Conservation (phyloP, 2,329 filamentous ascomycete genomes). For the Fusarium praegraminearum region DNA sequence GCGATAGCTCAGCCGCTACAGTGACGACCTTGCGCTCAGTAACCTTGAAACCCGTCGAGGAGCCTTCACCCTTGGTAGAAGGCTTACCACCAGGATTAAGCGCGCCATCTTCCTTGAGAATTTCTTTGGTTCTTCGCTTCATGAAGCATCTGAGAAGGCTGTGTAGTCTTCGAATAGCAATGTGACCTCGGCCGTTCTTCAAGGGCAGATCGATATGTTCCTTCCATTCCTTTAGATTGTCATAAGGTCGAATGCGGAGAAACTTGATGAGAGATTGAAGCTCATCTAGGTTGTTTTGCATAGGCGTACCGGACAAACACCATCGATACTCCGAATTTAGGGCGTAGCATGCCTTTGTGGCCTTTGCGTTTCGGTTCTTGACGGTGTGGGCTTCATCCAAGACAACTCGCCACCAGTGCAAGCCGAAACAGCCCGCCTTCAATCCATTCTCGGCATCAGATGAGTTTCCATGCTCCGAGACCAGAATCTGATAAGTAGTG, state of each 20-base stretch:
- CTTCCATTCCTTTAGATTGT: slow-evolving; percentile 88
- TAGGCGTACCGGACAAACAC: slow-evolving; percentile 95
- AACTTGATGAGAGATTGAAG: slow-evolving; percentile 94
- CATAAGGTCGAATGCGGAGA: slow-evolving; percentile 89
- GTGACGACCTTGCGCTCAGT: slow-evolving; percentile 90
- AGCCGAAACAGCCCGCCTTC: slow-evolving; percentile 86
- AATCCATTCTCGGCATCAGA: slow-evolving; percentile 70
- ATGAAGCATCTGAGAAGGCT: slow-evolving; percentile 92
- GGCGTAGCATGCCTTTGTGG: slow-evolving; percentile 90
- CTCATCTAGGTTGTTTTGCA: slow-evolving; percentile 99
- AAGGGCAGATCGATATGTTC: slow-evolving; percentile 90
- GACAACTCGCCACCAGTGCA: slow-evolving; percentile 96
- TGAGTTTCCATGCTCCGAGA: slow-evolving; percentile 85
- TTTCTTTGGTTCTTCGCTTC: slow-evolving; percentile 98
- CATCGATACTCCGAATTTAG: slow-evolving; percentile 89
- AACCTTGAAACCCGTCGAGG: slow-evolving; percentile 83
- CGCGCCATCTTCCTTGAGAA: slow-evolving; percentile 89
- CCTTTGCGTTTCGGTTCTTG: slow-evolving; percentile 97
- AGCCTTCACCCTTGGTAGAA: slow-evolving; percentile 61
- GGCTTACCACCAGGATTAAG: slow-evolving; percentile 80
- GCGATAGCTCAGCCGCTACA: slow-evolving; percentile 80
- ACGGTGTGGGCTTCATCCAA: slow-evolving; percentile 98
- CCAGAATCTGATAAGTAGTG: slow-evolving; percentile 95
- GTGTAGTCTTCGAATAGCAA: slow-evolving; percentile 89
- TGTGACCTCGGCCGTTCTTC: slow-evolving; percentile 88